Percentiles rank a stretch among this genome's conserved stretches.
phyloP scores from a whole-genome alignment of 306 rosid species.

The Corylus avellana region DNA sequence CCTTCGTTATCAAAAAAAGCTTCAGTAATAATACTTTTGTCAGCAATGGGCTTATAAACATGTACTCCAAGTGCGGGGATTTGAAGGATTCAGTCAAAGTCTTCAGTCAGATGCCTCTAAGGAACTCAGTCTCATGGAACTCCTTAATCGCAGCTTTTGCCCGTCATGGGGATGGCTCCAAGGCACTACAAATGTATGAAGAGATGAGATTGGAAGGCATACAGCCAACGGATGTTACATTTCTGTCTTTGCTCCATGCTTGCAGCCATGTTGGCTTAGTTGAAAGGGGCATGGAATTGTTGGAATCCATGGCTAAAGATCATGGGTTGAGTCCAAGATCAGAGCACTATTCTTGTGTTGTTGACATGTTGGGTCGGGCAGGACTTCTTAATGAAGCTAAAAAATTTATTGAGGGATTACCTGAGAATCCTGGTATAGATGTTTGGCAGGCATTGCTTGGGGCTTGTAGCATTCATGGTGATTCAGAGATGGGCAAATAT shows the following conservation, averaged over 20 bases:
- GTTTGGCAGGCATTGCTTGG: constrained; percentile 97
- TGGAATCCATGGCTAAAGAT: constrained; percentile 70
- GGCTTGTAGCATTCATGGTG: constrained; percentile 75
- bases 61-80: constrained; percentile 91
- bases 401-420: constrained; percentile 51
- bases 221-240: constrained; percentile 68
- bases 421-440: constrained; percentile 51
- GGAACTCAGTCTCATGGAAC: constrained; percentile 79
- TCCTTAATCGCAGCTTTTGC: constrained; percentile 87
- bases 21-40: constrained; percentile 64
- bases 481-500: constrained; percentile 69
- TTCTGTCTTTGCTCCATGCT: constrained; percentile 84
- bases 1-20: constrained; percentile 57
- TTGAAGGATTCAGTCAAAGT: constrained; percentile 55
- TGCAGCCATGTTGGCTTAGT: constrained; percentile 88
- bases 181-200: constrained; percentile 63
- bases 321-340: constrained; percentile 60
- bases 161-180: constrained; percentile 74
- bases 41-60: constrained; percentile 81
- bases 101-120: constrained; percentile 54
- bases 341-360: constrained; percentile 79
- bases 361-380: constrained; percentile 93
- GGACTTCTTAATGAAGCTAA: constrained; percentile 74
- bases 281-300: constrained; percentile 71
- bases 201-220: constrained; percentile 59